Evolutionary conservation across 129 eudicot species (phyloP).

Genomic region (Flaveria bidentis): DNA sequence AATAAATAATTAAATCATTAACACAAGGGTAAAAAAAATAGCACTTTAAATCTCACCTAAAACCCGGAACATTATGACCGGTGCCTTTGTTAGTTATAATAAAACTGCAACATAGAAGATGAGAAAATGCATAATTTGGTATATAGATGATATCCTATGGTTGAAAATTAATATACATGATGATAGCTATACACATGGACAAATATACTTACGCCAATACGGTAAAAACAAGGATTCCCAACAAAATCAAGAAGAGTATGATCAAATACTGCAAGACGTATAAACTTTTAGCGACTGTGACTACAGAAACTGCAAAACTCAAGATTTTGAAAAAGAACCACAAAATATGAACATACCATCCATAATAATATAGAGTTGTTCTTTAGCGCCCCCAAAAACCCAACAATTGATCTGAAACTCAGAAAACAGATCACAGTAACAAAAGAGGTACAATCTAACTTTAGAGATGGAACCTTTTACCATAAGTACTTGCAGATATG

Average conservation of each 20-base stretch:
- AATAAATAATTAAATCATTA: too few species aligned
- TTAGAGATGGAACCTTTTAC: background rate
- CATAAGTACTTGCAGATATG: background rate
- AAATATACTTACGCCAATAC: conserved; percentile 78
- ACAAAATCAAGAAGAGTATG: conserved; percentile 70
- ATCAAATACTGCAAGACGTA: conserved; percentile 64
- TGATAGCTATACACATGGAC: conserved; percentile 1
- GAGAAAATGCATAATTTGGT: background rate
- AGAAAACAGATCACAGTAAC: background rate
- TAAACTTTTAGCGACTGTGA: conserved; percentile 22
- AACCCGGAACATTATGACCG: conserved; percentile 78
- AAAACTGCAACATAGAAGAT: conserved; percentile 50
- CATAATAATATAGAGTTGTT: conserved; percentile 80
- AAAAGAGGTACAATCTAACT: background rate
- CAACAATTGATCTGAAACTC: conserved; percentile 72
- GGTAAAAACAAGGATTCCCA: conserved; percentile 84
- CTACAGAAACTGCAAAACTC: background rate
- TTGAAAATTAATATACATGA: background rate
- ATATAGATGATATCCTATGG: background rate
- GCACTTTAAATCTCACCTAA: conserved; percentile 49
- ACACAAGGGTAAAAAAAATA: background rate
- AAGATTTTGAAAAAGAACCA: background rate
- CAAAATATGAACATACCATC: conserved; percentile 62
- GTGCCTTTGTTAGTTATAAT: conserved; percentile 82
- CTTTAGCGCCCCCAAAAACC: conserved; percentile 90